Evolutionary conservation across 2,329 filamentous ascomycete species (phyloP).

Genomic region (Xylariaceae sp.): DNA sequence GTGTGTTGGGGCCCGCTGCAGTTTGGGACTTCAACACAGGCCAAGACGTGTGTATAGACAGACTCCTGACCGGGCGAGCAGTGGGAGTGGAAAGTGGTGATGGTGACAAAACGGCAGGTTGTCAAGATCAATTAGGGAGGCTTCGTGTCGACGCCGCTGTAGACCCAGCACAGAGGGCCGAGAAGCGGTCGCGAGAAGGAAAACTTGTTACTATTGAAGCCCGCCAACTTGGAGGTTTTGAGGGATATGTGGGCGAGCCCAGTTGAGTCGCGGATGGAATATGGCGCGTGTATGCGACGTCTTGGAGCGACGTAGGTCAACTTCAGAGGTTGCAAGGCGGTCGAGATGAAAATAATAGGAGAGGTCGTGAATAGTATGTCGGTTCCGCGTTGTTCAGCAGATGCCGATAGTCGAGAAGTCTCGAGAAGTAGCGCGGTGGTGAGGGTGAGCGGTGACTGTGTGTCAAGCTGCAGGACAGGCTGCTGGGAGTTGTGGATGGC

Average conservation of each 20-base stretch:
- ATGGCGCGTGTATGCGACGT: background rate
- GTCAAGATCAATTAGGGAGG: constrained; percentile 78
- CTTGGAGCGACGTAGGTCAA: constrained; percentile 27
- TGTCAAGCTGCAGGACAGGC: too few species aligned
- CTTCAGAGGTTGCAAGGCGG: background rate
- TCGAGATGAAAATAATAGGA: background rate
- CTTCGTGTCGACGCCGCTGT: constrained; percentile 93
- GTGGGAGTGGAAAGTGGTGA: constrained; percentile 6
- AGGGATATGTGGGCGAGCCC: constrained; percentile 19
- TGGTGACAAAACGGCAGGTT: constrained; percentile 31
- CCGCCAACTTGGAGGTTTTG: constrained; percentile 87
- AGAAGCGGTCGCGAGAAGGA: constrained; percentile 84
- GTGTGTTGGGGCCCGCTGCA: constrained; percentile 16
- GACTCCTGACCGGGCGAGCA: constrained; percentile 6
- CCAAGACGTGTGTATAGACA: background rate
- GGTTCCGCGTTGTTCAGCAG: too few species aligned
- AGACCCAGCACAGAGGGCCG: constrained; percentile 90
- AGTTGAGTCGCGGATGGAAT: constrained; percentile 24
- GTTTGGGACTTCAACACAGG: background rate
- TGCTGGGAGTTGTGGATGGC: too few species aligned
- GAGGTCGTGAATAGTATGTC: too few species aligned
- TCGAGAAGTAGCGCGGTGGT: too few species aligned
- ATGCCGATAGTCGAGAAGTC: too few species aligned
- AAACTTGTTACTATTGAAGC: constrained; percentile 67
- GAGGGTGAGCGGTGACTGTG: too few species aligned